Evolutionary conservation across 768 basidiomycete genomes (phyloP).

Genomic region (Chalciporus pseudorubinellus): DNA sequence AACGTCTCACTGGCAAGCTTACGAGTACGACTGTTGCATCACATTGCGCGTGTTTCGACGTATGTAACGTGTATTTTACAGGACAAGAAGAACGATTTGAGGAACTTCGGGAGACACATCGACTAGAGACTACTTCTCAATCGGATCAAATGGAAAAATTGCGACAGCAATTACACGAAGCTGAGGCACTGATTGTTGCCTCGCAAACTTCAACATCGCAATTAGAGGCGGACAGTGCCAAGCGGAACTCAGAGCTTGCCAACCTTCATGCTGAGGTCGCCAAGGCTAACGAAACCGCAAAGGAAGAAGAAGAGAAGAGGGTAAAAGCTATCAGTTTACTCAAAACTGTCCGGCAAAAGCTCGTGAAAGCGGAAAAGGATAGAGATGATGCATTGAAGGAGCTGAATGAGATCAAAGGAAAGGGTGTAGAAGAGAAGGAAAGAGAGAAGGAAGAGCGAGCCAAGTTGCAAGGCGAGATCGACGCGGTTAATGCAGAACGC

Average conservation of each 20-base stretch:
- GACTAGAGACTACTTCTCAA: slow-evolving; percentile 75
- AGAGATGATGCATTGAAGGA: slow-evolving; percentile 76
- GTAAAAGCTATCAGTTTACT: slow-evolving; percentile 89
- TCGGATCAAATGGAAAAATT: slow-evolving; percentile 71
- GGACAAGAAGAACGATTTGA: slow-evolving; percentile 83
- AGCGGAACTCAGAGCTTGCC: slow-evolving; percentile 53
- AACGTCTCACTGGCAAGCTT: slow-evolving; percentile 68
- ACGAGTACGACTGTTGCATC: slow-evolving; percentile 50
- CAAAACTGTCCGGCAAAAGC: slow-evolving; percentile 93
- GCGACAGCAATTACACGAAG: slow-evolving; percentile 62
- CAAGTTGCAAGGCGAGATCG: slow-evolving; percentile 62
- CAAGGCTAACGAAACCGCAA: slow-evolving; percentile 57
- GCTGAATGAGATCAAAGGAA: slow-evolving; percentile 46
- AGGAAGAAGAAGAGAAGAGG: slow-evolving; percentile 97
- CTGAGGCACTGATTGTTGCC: slow-evolving; percentile 66
- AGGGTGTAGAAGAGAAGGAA: slow-evolving; percentile 48
- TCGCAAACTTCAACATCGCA: slow-evolving; percentile 47
- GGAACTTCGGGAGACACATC: slow-evolving; percentile 82
- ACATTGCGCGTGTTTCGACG: neutral
- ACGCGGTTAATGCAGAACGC: slow-evolving; percentile 56
- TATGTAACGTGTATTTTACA: slow-evolving; percentile 30
- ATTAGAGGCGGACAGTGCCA: slow-evolving; percentile 48
- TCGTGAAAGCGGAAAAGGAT: slow-evolving; percentile 96
- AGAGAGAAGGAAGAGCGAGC: slow-evolving; percentile 45
- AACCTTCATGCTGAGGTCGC: slow-evolving; percentile 64